phyloP scores from a whole-genome alignment of 345 rosid genomes.

The Euphorbia tirucalli region DNA sequence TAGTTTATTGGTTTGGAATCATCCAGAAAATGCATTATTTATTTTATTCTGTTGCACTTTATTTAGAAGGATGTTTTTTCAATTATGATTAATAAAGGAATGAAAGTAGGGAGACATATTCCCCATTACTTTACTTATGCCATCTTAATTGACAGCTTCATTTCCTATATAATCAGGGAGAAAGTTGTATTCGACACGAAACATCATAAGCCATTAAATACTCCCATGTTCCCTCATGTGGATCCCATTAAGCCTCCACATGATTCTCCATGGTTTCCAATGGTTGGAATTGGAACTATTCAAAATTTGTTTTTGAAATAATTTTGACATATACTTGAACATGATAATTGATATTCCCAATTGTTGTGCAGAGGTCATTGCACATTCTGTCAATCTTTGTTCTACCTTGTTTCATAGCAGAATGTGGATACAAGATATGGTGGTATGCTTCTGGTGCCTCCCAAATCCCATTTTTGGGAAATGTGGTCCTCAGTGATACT shows the following conservation, averaged over 20 bases:
- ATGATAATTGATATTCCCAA: background rate
- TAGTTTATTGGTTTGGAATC: background rate
- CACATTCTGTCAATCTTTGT: constrained; percentile 69
- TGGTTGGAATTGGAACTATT: background rate
- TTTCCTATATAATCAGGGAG: too few species aligned
- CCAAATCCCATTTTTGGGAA: constrained; percentile 81
- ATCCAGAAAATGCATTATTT: background rate
- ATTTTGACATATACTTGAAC: background rate
- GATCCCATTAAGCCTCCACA: background rate
- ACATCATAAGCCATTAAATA: background rate
- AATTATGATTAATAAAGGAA: background rate
- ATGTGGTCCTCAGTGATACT: constrained; percentile 63
- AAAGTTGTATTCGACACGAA: background rate
- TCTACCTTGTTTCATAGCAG: constrained; percentile 68
- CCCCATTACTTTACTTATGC: background rate
- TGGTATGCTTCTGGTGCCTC: constrained; percentile 97
- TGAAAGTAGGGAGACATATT: background rate
- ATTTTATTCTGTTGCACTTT: background rate
- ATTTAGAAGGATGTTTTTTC: background rate
- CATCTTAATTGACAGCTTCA: background rate
- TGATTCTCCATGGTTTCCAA: too few species aligned
- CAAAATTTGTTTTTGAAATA: background rate
- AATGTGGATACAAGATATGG: constrained; percentile 87
- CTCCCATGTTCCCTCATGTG: background rate
- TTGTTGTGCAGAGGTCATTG: constrained; percentile 65